These are phyloP conservation scores for Peniophora sp. DNA, from an alignment of 1,284 basidiomycete species.

Conservation along the genomic window DNA sequence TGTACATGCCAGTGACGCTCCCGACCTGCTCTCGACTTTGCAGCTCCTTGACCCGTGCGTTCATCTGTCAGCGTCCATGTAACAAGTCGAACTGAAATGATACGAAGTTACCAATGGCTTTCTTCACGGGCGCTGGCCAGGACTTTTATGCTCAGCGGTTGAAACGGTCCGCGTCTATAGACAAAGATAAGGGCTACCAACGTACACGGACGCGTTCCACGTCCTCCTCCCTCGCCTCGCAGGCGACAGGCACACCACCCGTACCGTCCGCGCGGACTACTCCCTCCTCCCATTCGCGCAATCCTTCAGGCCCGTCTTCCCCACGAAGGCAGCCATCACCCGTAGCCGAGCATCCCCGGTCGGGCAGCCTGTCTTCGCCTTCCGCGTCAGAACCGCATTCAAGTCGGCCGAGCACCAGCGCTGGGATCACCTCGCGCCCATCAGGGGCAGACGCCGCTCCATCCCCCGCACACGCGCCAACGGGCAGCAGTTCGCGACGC, in stretches of 20 bases:
- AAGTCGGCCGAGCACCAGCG: too few relatives aligned
- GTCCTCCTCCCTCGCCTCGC: background rate
- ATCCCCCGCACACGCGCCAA: too few relatives aligned
- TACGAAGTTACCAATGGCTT: conserved; percentile 2
- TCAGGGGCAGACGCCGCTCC: too few relatives aligned
- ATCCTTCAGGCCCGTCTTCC: too few relatives aligned
- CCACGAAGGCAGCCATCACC: background rate
- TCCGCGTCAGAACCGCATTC: background rate
- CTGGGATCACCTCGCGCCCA: too few relatives aligned
- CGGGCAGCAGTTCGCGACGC: background rate
- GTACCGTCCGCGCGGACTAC: background rate
- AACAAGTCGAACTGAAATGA: too few relatives aligned
- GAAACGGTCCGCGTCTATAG: background rate
- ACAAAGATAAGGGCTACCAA: background rate
- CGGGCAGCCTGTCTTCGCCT: background rate
- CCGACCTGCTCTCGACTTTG: too few relatives aligned
- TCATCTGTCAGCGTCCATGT: too few relatives aligned
- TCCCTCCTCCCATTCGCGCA: too few relatives aligned
- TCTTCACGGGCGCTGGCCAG: background rate
- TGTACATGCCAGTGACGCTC: conserved; percentile 8
- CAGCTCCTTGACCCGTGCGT: too few relatives aligned
- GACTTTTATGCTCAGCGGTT: conserved; percentile 2
- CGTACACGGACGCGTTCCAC: background rate
- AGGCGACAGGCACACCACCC: background rate
- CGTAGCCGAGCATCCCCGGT: background rate